A percentile compares a stretch with the other conserved stretches of the same genome.
Evolutionary conservation across 73 alveolate genomes (phyloP).

Genomic region (Stentor coeruleus): DNA sequence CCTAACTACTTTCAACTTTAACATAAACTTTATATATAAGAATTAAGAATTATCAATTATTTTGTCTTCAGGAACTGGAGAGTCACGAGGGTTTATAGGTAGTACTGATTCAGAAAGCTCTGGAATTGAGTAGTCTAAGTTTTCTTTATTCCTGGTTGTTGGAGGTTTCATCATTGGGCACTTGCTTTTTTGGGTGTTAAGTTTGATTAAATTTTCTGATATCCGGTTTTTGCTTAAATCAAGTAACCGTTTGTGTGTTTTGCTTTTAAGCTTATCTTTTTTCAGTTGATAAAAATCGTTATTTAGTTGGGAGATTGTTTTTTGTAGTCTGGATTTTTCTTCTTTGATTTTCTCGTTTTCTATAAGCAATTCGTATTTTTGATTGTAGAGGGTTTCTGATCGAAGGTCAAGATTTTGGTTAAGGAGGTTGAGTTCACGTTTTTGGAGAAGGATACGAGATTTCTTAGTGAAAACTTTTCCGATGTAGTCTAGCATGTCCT

Average conservation of each 20-base stretch:
- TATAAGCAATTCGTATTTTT: neutral
- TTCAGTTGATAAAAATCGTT: neutral
- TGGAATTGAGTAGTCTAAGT: neutral
- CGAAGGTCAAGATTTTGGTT: neutral
- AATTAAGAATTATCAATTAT: too few relatives aligned
- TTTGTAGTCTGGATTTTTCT: neutral
- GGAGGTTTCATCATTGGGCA: too few relatives aligned
- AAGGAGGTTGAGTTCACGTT: neutral
- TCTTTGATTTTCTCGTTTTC: neutral
- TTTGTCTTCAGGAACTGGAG: slow-evolving; percentile 14
- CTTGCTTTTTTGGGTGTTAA: neutral
- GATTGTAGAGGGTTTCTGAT: neutral
- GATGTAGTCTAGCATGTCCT: neutral
- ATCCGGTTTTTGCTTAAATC: neutral
- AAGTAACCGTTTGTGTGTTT: neutral
- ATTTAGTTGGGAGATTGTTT: neutral
- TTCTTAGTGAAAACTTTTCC: neutral
- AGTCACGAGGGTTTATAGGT: neutral
- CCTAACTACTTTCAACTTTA: too few relatives aligned
- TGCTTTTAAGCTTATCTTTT: neutral
- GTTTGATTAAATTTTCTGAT: neutral
- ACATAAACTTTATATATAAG: too few relatives aligned
- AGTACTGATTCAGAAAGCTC: neutral
- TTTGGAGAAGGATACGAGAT: neutral
- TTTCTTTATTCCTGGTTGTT: neutral